Base-by-base conservation (phyloP, 805 yeast species). In the Candida adriatica region DNA sequence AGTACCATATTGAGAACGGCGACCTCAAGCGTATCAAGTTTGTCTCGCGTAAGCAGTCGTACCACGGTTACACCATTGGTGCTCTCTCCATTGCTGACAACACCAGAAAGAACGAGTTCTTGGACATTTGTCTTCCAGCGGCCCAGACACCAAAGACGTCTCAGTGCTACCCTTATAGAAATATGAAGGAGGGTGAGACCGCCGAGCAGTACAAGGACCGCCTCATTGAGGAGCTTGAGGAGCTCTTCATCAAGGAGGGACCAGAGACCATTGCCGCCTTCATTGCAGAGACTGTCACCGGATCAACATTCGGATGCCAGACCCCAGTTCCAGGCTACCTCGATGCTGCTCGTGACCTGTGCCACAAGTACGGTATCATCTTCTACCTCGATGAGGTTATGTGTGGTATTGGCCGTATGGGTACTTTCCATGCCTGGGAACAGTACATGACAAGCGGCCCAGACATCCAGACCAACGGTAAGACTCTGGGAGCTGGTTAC, bases 391-490 rank as follows among this genome's bases (percentile, higher is more conserved):
- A 71, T 47, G 76, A 71, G 52, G 70, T 70, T 26, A 69, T 70
- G 75, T 67, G 73, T 47, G 77, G 77, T 18, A 53, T 66, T 35
- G 77, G 76, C 16, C 59, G 76, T 42, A 59, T 65, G 48, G 75
- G 75, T 25, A 51, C 62, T 9, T 59, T 59, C 45, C 61, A 56
- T 49, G 70, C 68, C 22, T 68, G 70, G 64, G 68, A 65, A 37
- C 62, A 60, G 35, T 51, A 33, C 37, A 39, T 55, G 46, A 39
- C 38, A 16, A 61, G 61, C 16, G 66, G 65, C 13, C 75, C 75
- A 34, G 73, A 69, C 49, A 52, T 69, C 24, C 62, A 60, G 44
- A 56, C 70, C 8, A 60, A 60, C 33, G 75, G 74, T 45, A 69
- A 69, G 51, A 58, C 70, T 23, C 50, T 69, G 8, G 68, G 69